Percentiles rank a stretch among this genome's conserved stretches.
phyloP scores from a whole-genome alignment of 1,139 yeast species.

The Geotrichum phurueaensis region DNA sequence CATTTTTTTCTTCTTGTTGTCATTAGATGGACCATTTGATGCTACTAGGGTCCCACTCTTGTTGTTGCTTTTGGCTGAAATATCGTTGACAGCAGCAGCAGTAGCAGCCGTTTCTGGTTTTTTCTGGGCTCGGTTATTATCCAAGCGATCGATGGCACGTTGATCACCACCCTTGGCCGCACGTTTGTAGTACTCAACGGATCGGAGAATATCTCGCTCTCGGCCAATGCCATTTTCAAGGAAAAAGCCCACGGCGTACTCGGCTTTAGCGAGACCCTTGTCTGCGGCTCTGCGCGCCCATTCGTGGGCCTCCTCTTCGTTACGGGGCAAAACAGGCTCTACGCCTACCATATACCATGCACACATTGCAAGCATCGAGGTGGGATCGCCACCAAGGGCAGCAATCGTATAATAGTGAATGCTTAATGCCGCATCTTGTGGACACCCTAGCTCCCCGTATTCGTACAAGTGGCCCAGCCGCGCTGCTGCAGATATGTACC shows the following conservation, averaged over 20 bases:
- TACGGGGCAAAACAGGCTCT: constrained; percentile 70
- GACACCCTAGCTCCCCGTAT: constrained; percentile 66
- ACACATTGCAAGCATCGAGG: constrained; percentile 90
- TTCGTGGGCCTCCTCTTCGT: constrained; percentile 81
- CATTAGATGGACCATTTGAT: not conserved
- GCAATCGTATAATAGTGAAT: constrained; percentile 92
- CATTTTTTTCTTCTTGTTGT: not conserved
- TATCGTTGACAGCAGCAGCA: not conserved
- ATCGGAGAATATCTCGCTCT: constrained; percentile 48
- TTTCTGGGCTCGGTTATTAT: not conserved
- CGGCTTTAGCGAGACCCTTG: constrained; percentile 71
- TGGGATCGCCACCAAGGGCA: constrained; percentile 81
- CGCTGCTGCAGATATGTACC: constrained; percentile 75
- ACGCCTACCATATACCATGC: constrained; percentile 96
- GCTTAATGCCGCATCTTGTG: constrained; percentile 76
- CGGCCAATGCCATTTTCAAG: constrained; percentile 87
- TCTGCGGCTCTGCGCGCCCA: constrained; percentile 90
- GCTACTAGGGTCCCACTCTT: not conserved
- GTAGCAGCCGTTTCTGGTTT: not conserved
- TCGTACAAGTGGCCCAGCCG: constrained; percentile 81
- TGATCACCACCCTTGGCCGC: constrained; percentile 74
- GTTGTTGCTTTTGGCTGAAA: not conserved
- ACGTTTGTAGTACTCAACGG: constrained; percentile 67
- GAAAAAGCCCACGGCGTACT: constrained; percentile 78
- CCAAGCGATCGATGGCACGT: constrained; percentile 44